Conservation (phyloP, 2,329 filamentous ascomycete species). For the Xylariaceae sp. region DNA sequence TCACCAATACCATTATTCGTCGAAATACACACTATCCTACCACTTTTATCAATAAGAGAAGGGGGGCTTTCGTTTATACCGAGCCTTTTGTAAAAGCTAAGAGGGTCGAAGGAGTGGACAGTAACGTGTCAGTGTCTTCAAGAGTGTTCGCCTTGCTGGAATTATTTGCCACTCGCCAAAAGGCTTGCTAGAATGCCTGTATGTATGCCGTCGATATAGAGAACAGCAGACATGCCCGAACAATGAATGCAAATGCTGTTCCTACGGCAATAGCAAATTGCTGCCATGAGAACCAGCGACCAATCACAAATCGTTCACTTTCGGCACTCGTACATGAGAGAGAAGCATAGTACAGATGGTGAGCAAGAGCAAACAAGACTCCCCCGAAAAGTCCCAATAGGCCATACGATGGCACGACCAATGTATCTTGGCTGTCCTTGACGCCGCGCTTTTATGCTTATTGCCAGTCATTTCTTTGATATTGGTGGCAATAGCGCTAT, state of each 20-base stretch:
- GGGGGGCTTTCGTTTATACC: background rate
- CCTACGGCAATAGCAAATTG: background rate
- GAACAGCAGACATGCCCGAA: background rate
- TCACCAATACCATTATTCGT: too few species aligned
- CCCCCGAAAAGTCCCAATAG: too few species aligned
- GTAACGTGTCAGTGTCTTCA: constrained; percentile 1
- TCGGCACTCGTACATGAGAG: background rate
- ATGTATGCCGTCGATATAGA: background rate
- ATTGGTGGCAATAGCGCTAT: too few species aligned
- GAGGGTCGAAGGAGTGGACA: background rate
- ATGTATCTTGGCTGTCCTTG: too few species aligned
- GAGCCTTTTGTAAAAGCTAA: background rate
- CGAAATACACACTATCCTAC: constrained; percentile 1
- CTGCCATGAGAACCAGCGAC: background rate
- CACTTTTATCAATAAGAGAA: background rate
- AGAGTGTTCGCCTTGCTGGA: background rate
- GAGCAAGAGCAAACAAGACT: background rate
- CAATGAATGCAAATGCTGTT: constrained; percentile 4
- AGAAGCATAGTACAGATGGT: constrained; percentile 7
- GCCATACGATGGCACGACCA: too few species aligned
- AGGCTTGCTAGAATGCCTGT: constrained; percentile 3
- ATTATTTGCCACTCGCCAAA: background rate
- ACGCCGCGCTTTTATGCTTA: too few species aligned
- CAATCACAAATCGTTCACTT: background rate
- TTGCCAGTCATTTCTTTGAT: too few species aligned